Base-by-base conservation (phyloP, 1,284 basidiomycete genomes). In the Grifola frondosa region DNA sequence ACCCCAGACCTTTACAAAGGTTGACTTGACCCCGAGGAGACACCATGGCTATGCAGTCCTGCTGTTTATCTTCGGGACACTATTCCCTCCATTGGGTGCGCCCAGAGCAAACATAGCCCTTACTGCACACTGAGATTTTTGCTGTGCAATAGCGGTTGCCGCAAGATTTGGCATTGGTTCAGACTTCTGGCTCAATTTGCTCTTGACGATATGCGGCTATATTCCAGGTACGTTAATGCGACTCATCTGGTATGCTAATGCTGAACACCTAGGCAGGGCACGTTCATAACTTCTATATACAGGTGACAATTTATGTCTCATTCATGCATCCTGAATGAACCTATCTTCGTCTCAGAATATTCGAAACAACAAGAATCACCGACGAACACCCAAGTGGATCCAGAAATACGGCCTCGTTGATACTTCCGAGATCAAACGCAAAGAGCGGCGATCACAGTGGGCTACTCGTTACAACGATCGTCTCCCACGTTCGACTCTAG, bases 311-410 rank as follows among this genome's bases (percentile, higher is more conserved):
- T 22, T 31, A 20, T 26, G 28, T 35, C 31, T 20, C 21, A 22
- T 17, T 20, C 37, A 28, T 37, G 22, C 30, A 9, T 25, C 12
- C 20, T 25, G 28, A 15, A 26, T 15, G 33, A 24, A 32, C 29
- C 44, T 38, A 33, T 8, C 21, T 6, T 20, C 2, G 20, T 37
- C 17, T 3, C 66, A 97, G 82, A 97, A 96, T 68, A 84, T 98
- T 54, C 78, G 95, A 41, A 97, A 97, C 71, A 97, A 97, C 75
- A 91, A 94, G 73, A 95, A 83, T 57, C 78, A 88, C 60, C 75
- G 79, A 21, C 84, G 95, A 44, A 97, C 94, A 17, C 95, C 95
- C 13, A 93, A 96, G 62, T 98, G 95, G 95, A 90, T 88, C 0
- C 76, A 91, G 64, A 81, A 84, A 49, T 91, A 90, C 61, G 93